Evolutionary conservation across 345 rosid species (phyloP).

Genomic region (Ricinus communis): DNA sequence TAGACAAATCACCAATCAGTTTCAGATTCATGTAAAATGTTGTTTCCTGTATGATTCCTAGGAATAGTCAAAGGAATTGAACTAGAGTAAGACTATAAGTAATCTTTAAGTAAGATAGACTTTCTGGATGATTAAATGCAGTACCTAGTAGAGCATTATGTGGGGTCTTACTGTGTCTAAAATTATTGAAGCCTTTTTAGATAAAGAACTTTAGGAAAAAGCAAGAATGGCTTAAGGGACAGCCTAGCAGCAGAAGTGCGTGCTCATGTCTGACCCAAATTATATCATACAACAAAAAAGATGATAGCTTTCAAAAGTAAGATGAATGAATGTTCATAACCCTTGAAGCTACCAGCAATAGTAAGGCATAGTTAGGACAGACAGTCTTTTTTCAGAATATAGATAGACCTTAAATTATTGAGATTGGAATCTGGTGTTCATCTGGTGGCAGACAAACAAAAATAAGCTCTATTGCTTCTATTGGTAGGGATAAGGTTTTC

Average conservation of each 20-base stretch:
- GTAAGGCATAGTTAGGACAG: no score
- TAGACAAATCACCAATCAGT: neutral
- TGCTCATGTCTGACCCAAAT: conserved; percentile 24
- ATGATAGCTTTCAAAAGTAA: conserved; percentile 8
- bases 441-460: conserved; percentile 31
- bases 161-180: conserved; percentile 9
- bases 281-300: conserved; percentile 22
- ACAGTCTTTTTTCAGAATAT: neutral
- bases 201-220: conserved; percentile 27
- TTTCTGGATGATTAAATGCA: conserved; percentile 12
- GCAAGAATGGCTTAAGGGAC: conserved; percentile 23
- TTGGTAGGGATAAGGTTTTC: conserved; percentile 3
- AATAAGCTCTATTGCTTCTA: neutral
- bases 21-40: neutral
- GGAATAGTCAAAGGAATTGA: neutral
- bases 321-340: conserved; percentile 7
- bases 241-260: conserved; percentile 21
- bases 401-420: conserved; percentile 13
- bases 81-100: neutral
- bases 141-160: neutral
- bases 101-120: neutral
- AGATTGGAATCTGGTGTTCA: conserved; percentile 25
- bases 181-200: conserved; percentile 35
- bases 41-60: neutral
- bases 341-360: conserved; percentile 7